phyloP scores from a whole-genome alignment of 495 filamentous ascomycete genomes.

The Trichoderma reesei region DNA sequence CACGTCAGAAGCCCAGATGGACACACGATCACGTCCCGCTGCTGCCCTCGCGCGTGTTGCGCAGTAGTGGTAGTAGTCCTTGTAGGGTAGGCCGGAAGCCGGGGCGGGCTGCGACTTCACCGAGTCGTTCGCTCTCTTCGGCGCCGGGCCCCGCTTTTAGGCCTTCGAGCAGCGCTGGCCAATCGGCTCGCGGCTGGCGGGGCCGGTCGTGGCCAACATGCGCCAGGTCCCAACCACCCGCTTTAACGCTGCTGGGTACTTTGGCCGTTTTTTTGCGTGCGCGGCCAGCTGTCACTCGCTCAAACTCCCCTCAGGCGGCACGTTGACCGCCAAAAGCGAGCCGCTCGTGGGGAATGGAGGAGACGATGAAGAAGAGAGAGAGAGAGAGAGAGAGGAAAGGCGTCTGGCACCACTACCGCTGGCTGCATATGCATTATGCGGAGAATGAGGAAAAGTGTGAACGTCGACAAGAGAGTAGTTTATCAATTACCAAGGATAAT shows the following conservation, averaged over 20 bases:
- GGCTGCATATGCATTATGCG: slow-evolving; percentile 4
- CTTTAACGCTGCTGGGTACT: not conserved
- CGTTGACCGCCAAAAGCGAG: slow-evolving; percentile 7
- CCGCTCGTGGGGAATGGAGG: too few relatives aligned
- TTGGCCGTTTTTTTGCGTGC: not conserved
- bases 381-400: not conserved
- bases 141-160: slow-evolving; percentile 4
- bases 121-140: not conserved
- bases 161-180: not conserved
- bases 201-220: slow-evolving; percentile 1
- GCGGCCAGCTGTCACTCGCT: not conserved
- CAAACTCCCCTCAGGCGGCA: not conserved
- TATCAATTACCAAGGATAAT: not conserved
- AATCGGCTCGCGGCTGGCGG: slow-evolving; percentile 2
- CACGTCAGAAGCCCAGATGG: slow-evolving; percentile 4
- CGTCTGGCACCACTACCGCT: not conserved
- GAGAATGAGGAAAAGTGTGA: not conserved
- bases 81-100: slow-evolving; percentile 6
- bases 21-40: not conserved
- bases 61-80: too few relatives aligned
- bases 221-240: slow-evolving; percentile 5
- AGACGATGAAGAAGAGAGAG: not conserved
- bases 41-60: not conserved
- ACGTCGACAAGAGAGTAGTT: too few relatives aligned
- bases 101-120: not conserved